These are phyloP conservation scores for Phytophthora pisi DNA, from an alignment of 352 stramenopile species.

Conservation along the genomic window DNA sequence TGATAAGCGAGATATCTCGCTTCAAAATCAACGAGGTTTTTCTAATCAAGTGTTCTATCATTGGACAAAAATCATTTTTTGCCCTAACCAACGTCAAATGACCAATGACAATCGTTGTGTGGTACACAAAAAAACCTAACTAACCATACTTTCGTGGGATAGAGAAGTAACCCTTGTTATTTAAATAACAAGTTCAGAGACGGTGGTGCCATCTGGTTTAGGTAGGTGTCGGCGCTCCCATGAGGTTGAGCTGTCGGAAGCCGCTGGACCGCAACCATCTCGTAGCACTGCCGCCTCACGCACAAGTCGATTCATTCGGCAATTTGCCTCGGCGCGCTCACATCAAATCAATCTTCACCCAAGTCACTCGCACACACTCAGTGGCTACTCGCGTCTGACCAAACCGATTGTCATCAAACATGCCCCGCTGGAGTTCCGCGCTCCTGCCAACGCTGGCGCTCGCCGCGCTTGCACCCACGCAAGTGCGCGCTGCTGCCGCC, in stretches of 20 bases:
- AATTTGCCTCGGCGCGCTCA: conserved; percentile 15
- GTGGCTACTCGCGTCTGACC: neutral
- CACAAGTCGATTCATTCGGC: conserved; percentile 1
- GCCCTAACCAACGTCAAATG: too few relatives aligned
- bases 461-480: neutral
- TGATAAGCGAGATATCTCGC: too few relatives aligned
- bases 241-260: neutral
- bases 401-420: neutral
- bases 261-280: conserved; percentile 6
- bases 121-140: too few relatives aligned
- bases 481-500: conserved; percentile 9
- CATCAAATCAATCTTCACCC: conserved; percentile 2
- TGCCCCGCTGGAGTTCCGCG: conserved; percentile 8
- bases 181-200: conserved; percentile 21
- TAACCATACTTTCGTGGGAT: too few relatives aligned
- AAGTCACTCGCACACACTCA: conserved; percentile 1
- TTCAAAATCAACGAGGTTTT: too few relatives aligned
- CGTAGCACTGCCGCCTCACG: neutral
- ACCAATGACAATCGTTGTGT: too few relatives aligned
- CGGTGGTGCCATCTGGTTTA: conserved; percentile 22
- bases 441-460: conserved; percentile 3
- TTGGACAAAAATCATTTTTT: too few relatives aligned
- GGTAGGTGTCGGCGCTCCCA: conserved; percentile 1
- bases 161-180: too few relatives aligned
- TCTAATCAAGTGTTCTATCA: too few relatives aligned